These are phyloP conservation scores for Amphibolis antarctica DNA, from an alignment of 106 monocot genomes.

Conservation along the genomic window DNA sequence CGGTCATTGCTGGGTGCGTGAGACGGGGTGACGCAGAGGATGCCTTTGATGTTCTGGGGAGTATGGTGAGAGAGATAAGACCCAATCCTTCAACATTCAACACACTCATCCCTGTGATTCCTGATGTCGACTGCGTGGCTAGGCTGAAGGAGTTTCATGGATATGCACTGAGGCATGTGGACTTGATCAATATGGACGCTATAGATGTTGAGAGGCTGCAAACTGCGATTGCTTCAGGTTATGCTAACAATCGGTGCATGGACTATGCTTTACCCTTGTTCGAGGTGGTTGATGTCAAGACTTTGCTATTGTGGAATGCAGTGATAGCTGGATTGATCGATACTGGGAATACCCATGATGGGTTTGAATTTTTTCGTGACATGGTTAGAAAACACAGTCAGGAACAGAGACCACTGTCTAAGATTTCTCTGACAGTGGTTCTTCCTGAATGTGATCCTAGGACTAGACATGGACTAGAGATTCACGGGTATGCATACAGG, in stretches of 20 bases:
- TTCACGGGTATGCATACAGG: constrained; percentile 64
- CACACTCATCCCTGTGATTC: constrained; percentile 39
- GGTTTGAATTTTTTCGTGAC: constrained; percentile 35
- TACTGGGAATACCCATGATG: constrained; percentile 15
- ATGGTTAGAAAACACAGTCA: constrained; percentile 24
- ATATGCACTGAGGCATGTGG: constrained; percentile 27
- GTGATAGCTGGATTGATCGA: constrained; percentile 54
- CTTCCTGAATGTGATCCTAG: constrained; percentile 31
- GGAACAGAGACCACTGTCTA: constrained; percentile 27
- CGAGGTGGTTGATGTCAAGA: constrained; percentile 19
- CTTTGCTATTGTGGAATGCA: constrained; percentile 29
- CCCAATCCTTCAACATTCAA: constrained; percentile 44
- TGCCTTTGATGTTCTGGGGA: constrained; percentile 23
- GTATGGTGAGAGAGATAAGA: constrained; percentile 19
- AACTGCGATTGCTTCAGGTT: constrained; percentile 27
- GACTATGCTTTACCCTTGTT: constrained; percentile 31
- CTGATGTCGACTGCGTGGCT: constrained; percentile 7
- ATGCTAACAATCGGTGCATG: constrained; percentile 28
- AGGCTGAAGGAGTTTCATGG: constrained; percentile 45
- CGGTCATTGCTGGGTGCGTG: constrained; percentile 51
- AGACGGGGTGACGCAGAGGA: constrained; percentile 19
- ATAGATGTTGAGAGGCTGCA: constrained; percentile 34
- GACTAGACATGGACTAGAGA: constrained; percentile 45
- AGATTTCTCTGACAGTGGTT: constrained; percentile 38
- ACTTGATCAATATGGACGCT: constrained; percentile 9